These are phyloP conservation scores for Neoascochyta sp. DNA, from an alignment of 2,329 filamentous ascomycete species.

Conservation along the genomic window DNA sequence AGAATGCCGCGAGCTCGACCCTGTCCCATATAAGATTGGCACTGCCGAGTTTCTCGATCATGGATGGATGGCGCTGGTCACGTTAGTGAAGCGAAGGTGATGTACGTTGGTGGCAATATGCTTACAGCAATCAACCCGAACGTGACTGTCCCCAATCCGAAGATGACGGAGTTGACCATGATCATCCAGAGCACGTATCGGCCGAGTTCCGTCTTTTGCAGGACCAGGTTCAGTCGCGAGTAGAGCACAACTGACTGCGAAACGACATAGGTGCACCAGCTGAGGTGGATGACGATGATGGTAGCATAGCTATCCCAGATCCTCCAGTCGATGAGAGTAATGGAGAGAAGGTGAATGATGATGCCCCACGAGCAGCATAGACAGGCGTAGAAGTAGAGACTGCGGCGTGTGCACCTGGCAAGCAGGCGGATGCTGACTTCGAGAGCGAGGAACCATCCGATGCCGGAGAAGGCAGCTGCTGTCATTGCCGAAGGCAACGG, in stretches of 20 bases:
- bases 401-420: constrained; percentile 36
- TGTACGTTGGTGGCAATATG: not conserved
- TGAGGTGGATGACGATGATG: constrained; percentile 48
- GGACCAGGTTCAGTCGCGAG: constrained; percentile 57
- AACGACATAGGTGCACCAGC: constrained; percentile 57
- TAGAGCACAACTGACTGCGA: constrained; percentile 59
- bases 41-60: constrained; percentile 6
- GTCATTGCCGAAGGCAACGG: constrained; percentile 15
- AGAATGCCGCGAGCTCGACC: constrained; percentile 41
- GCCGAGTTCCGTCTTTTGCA: constrained; percentile 30
- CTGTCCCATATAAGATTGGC: constrained; percentile 34
- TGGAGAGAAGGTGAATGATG: constrained; percentile 39
- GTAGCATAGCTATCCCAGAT: constrained; percentile 40
- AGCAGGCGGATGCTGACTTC: constrained; percentile 44
- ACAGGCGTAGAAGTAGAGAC: constrained; percentile 49
- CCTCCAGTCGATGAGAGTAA: constrained; percentile 43
- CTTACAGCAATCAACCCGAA: constrained; percentile 50
- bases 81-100: constrained; percentile 6
- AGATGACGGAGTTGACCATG: constrained; percentile 49
- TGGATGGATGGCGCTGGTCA: constrained; percentile 12
- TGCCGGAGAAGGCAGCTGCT: constrained; percentile 17
- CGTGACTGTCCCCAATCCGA: constrained; percentile 52
- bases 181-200: constrained; percentile 54
- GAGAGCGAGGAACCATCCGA: constrained; percentile 35
- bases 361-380: constrained; percentile 28